Percentiles rank a stretch among this genome's conserved stretches.
Conservation (phyloP, 1,284 basidiomycete species). For the Moesziomyces parantarcticus region DNA sequence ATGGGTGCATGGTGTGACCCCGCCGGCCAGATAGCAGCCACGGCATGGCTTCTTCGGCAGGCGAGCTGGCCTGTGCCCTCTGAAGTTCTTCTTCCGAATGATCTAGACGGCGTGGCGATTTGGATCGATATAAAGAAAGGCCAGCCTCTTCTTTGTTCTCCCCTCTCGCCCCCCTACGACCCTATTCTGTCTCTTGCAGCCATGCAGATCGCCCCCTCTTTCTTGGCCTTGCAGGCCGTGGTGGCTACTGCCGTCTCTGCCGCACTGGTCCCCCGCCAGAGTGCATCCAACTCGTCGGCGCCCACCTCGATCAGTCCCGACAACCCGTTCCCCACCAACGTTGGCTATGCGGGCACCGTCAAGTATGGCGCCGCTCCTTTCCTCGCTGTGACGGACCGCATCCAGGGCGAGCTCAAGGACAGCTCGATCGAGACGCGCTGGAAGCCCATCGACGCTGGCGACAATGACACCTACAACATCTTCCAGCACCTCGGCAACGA, state of each 20-base stretch:
- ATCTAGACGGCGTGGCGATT: no score
- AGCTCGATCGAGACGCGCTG: conserved; percentile 48
- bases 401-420: conserved; percentile 41
- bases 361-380: conserved; percentile 52
- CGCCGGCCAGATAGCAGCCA: no score
- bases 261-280: conserved; percentile 15
- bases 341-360: conserved; percentile 53
- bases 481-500: conserved; percentile 56
- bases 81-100: no score
- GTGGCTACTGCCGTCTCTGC: conserved; percentile 24
- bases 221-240: conserved; percentile 27
- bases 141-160: no score
- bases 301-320: conserved; percentile 29
- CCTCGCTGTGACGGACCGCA: conserved; percentile 51
- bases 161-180: not conserved
- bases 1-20: not conserved
- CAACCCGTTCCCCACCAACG: conserved; percentile 58
- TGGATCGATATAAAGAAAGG: no score
- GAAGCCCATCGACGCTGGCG: conserved; percentile 28
- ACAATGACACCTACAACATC: conserved; percentile 41
- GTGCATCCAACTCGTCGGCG: conserved; percentile 17
- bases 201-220: conserved; percentile 18
- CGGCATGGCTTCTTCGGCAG: no score
- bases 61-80: no score
- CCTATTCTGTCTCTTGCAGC: not conserved